Percentiles rank a stretch among this genome's conserved stretches.
These are phyloP conservation scores for Raffaelea arxii DNA, from an alignment of 2,329 filamentous ascomycete species.

Conservation along the genomic window DNA sequence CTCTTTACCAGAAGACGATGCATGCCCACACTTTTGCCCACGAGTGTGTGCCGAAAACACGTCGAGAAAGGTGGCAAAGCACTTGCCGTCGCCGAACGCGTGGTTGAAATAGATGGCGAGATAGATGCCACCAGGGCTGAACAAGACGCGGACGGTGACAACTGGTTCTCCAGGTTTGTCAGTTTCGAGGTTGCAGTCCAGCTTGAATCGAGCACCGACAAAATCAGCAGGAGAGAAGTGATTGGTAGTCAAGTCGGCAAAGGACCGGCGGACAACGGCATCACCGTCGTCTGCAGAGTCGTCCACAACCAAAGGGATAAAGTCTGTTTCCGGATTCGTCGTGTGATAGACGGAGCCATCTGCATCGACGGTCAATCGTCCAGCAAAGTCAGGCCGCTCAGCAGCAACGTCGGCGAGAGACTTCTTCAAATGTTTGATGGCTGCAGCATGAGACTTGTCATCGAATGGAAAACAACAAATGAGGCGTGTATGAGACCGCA, in stretches of 20 bases:
- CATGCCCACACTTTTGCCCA: too few species aligned
- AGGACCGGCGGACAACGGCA: too few species aligned
- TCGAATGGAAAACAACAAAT: slow-evolving; percentile 17
- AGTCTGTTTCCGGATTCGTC: slow-evolving; percentile 1
- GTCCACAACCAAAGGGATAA: slow-evolving; percentile 14
- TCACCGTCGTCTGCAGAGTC: slow-evolving; percentile 13
- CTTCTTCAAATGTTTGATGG: slow-evolving; percentile 10
- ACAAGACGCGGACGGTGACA: slow-evolving; percentile 26
- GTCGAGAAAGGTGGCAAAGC: slow-evolving; percentile 27
- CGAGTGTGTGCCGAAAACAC: slow-evolving; percentile 26
- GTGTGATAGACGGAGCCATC: slow-evolving; percentile 13
- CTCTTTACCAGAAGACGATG: too few species aligned
- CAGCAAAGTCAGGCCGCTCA: slow-evolving; percentile 19
- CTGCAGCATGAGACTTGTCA: background rate
- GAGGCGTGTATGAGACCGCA: slow-evolving; percentile 12
- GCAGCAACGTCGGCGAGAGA: slow-evolving; percentile 13
- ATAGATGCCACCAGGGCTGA: slow-evolving; percentile 28
- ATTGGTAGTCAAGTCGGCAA: too few species aligned
- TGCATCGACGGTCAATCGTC: slow-evolving; percentile 15
- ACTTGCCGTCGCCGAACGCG: slow-evolving; percentile 30
- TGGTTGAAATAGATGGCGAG: slow-evolving; percentile 32
- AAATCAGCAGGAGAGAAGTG: slow-evolving; percentile 21
- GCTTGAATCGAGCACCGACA: slow-evolving; percentile 17
- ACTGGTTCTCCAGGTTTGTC: slow-evolving; percentile 21
- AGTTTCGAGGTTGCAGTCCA: slow-evolving; percentile 7